phyloP scores from a whole-genome alignment of 768 basidiomycete genomes.

The Antrodiella citrinella region DNA sequence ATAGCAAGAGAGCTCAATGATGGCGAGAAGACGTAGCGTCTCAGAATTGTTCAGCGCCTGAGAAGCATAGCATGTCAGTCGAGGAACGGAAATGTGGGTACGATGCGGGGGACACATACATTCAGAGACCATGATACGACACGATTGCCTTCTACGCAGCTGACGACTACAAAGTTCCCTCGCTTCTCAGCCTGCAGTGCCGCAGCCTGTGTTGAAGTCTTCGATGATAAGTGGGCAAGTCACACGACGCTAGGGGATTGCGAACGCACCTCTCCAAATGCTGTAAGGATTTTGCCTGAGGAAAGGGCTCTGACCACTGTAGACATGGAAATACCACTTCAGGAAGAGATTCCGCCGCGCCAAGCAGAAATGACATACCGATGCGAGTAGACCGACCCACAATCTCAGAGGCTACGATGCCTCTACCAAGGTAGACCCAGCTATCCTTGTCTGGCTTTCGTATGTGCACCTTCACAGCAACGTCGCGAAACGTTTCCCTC shows the following conservation, averaged over 20 bases:
- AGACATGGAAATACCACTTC: conserved; percentile 4
- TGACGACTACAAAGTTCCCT: conserved; percentile 81
- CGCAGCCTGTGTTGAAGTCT: background rate
- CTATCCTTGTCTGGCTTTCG: conserved; percentile 70
- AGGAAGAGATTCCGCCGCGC: conserved; percentile 1
- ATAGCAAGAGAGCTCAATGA: conserved; percentile 81
- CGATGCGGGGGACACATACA: conserved; percentile 31
- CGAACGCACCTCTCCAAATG: conserved; percentile 59
- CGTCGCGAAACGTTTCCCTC: conserved; percentile 58
- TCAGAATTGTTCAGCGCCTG: conserved; percentile 80
- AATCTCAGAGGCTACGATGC: conserved; percentile 66
- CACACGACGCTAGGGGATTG: conserved; percentile 6
- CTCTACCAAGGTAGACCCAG: conserved; percentile 78
- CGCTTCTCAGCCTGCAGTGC: conserved; percentile 82
- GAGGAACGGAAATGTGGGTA: conserved; percentile 1
- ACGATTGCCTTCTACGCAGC: conserved; percentile 62
- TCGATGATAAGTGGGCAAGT: conserved; percentile 4
- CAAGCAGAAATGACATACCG: conserved; percentile 38
- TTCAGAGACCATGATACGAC: conserved; percentile 85
- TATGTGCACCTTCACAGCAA: conserved; percentile 81
- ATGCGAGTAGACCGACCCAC: conserved; percentile 72
- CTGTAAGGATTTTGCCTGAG: conserved; percentile 58
- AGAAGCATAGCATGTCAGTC: conserved; percentile 4
- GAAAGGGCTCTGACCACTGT: conserved; percentile 58
- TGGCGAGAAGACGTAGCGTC: conserved; percentile 72